Evolutionary conservation across 768 basidiomycete species (phyloP), one percentile per base, ranked within the genome.

Genomic region (Boletus speciosus): DNA sequence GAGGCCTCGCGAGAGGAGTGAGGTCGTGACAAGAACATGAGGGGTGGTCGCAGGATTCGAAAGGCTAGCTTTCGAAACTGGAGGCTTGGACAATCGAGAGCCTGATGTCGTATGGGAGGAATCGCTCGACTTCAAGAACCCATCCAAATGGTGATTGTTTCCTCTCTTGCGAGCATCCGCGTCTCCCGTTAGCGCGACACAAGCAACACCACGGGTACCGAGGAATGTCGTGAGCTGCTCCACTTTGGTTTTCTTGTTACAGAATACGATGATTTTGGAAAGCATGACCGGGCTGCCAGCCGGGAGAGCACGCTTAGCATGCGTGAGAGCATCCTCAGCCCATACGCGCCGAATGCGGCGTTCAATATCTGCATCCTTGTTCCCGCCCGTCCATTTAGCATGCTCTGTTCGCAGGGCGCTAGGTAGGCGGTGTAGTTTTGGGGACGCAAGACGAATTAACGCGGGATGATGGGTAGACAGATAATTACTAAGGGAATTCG

Each of bases 1-100:
- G 2, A 96, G 80, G 2, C 94, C 94, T 19, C 94, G 82, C 10
- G 92, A 93, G 27, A 97, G 84, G 34, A 97, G 77, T 6, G 93
- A 95, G 0, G 94, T 97, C 34, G 94, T 95, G 51, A 96, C 78
- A 62, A 97, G 76, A 37, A 95, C 85, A 51, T 82, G 81, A 15
- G 87, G 83, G 0, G 71, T 70, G 7, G 72, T 63, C 43, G 73
- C 59, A 12, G 66, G 64, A 39, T 57, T 66, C 6, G 57, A 67
- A 41, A 40, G 59, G 5, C 52, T 56, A 14, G 51, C 58, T 37
- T 56, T 58, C 31, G 55, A 46, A 42, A 41, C n/a, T 0, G 56
- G 46, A n/a, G 48, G 14, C 7, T 50, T 50, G 15, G 54, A 41
- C 14, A 51, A 21, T 2, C 27, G 49, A 47, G 50, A 25, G 23